Evolutionary conservation across 2,329 filamentous ascomycete genomes (phyloP).

Genomic region (Seiridium unicorne): DNA sequence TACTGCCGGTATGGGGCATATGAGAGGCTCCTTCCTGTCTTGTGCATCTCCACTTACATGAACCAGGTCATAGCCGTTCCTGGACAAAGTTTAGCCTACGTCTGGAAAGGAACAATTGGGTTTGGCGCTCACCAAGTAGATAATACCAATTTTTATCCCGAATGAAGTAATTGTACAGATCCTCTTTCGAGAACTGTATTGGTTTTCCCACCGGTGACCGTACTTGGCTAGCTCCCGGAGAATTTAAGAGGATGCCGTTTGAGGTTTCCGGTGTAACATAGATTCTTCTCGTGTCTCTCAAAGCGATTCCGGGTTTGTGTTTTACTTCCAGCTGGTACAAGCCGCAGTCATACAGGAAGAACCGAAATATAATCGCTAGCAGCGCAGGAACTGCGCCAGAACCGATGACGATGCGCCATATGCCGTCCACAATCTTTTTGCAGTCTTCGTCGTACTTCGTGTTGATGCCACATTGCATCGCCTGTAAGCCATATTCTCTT

Average conservation of each 20-base stretch:
- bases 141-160: conserved; percentile 45
- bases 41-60: conserved; percentile 8
- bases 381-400: conserved; percentile 63
- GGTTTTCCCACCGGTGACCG: conserved; percentile 32
- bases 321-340: conserved; percentile 66
- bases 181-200: conserved; percentile 46
- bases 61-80: conserved; percentile 15
- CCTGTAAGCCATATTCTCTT: conserved; percentile 21
- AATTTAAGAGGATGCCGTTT: conserved; percentile 32
- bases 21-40: conserved; percentile 13
- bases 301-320: conserved; percentile 56
- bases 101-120: background rate
- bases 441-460: conserved; percentile 39
- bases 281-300: conserved; percentile 58
- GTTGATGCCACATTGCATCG: conserved; percentile 42
- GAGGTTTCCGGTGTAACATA: conserved; percentile 42
- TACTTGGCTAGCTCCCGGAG: conserved; percentile 21
- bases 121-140: conserved; percentile 28
- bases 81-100: background rate
- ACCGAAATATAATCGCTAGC: conserved; percentile 63
- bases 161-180: conserved; percentile 51
- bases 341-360: conserved; percentile 65
- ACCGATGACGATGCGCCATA: conserved; percentile 67
- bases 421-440: conserved; percentile 51
- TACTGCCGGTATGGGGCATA: no score